These are phyloP conservation scores for Chlorella sorokiniana DNA, from an alignment of 139 green algal genomes.

Conservation along the genomic window DNA sequence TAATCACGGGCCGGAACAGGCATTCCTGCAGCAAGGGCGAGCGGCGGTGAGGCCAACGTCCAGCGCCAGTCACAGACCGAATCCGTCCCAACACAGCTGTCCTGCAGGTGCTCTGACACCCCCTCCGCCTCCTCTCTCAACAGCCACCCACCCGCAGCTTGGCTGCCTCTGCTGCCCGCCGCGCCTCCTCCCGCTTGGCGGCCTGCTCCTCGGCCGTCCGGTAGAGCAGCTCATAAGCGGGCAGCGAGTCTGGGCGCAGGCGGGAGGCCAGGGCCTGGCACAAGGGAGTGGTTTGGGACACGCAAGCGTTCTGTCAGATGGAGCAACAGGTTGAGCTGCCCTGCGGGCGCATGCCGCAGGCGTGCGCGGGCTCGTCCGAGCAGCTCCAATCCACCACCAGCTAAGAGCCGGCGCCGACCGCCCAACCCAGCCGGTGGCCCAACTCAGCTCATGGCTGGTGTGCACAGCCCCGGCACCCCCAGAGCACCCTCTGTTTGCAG, in stretches of 20 bases:
- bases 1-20: constrained; percentile 51
- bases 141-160: constrained; percentile 6
- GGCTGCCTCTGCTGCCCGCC: constrained; percentile 26
- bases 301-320: too few species aligned
- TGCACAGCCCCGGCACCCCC: too few species aligned
- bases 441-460: too few species aligned
- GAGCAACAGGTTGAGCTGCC: too few species aligned
- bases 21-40: constrained; percentile 37
- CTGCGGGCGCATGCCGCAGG: too few species aligned
- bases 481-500: background rate
- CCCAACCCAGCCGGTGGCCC: too few species aligned
- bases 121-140: background rate
- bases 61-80: too few species aligned
- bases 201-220: constrained; percentile 29
- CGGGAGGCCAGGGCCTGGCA: constrained; percentile 53
- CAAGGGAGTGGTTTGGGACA: background rate
- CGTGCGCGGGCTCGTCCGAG: too few species aligned
- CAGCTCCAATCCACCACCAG: too few species aligned
- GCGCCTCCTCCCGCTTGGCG: constrained; percentile 26
- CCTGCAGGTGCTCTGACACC: background rate
- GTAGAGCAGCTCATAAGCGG: constrained; percentile 56
- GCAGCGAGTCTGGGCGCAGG: constrained; percentile 44
- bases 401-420: too few species aligned
- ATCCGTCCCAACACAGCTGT: background rate
- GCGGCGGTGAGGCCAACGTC: too few species aligned